Base-by-base conservation (phyloP, 2,329 filamentous ascomycete genomes). In the Xylariaceae sp. region DNA sequence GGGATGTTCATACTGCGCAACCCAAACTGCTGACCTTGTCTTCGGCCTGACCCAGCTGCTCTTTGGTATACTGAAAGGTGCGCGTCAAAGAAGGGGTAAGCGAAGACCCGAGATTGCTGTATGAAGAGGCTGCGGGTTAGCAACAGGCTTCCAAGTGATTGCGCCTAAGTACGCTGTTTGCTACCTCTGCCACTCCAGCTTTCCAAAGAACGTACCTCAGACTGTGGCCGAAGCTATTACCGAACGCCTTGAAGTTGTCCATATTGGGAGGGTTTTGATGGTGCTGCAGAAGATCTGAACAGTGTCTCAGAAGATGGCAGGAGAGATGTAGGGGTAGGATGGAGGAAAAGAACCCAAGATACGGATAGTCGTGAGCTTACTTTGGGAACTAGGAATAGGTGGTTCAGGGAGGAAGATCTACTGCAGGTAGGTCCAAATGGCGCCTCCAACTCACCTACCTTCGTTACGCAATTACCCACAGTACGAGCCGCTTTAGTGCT, bases 21-120 rank as follows among this genome's bases (percentile, higher is more conserved):
- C 18, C 39, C 23, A 15, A 11, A 50, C 31, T 35, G 19, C 55
- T 40, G 50, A 88, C 86, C 83, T 92, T 96, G 66, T 97, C 92
- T 51, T 95, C 89, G 47, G 81, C 87, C 67, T 94, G 87, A 36
- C 92, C 92, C 47, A 97, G 78, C 70, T 96, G 89, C 69, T 98
- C 92, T 74, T 94, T 96, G 63, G 95, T 87, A 72, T 90, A 94
- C 71, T 98, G 92, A 66, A 94, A 88, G 41, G 88, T 96, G 60
- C 90, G 85, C 59, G 88, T 85, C 50, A 89, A 88, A 63, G 94
- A 95, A 24, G 92, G 92, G 51, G 87, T 88, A 67, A 97, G 86
- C 54, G 83, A 82, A 50, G 85, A 83, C 60, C 88, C 89, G 59
- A 79, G 62, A 59, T 70, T 73, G 59, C 71, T 73, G 30, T 15